Conservation (phyloP, 495 filamentous ascomycete genomes). For the Penicillium argentinense region DNA sequence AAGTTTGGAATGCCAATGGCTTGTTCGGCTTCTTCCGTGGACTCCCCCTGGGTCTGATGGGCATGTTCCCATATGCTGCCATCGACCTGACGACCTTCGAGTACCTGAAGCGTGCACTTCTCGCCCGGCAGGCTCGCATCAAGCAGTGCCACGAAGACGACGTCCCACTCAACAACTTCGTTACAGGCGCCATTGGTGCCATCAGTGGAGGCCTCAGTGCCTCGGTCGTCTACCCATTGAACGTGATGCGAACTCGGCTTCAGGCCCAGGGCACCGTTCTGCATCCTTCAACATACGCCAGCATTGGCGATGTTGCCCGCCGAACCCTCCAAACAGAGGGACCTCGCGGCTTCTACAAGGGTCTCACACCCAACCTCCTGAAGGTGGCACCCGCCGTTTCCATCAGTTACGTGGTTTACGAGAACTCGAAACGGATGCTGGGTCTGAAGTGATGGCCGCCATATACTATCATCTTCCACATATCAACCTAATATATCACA, state of each 20-base stretch:
- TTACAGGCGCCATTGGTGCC: conserved; percentile 81
- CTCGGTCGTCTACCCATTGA: conserved; percentile 91
- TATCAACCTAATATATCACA: background rate
- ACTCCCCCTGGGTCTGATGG: conserved; percentile 84
- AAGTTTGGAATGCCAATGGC: conserved; percentile 78
- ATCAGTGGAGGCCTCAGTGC: conserved; percentile 90
- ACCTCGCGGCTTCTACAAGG: conserved; percentile 85
- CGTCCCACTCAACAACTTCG: conserved; percentile 69
- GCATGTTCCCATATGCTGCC: conserved; percentile 97
- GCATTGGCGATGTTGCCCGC: conserved; percentile 80
- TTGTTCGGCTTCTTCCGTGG: conserved; percentile 84
- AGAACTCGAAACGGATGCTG: conserved; percentile 83
- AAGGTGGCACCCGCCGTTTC: conserved; percentile 97
- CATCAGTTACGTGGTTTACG: conserved; percentile 97
- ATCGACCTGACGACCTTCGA: conserved; percentile 97
- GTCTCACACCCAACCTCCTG: conserved; percentile 89
- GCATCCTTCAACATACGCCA: conserved; percentile 87
- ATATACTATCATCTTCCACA: conserved; percentile 1
- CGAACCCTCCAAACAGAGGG: conserved; percentile 85
- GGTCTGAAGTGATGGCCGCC: conserved; percentile 57
- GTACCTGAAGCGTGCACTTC: conserved; percentile 75
- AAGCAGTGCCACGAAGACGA: conserved; percentile 79
- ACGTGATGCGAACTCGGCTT: conserved; percentile 88
- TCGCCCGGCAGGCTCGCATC: conserved; percentile 66
- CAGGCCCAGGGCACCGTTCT: conserved; percentile 92